Percentiles rank a stretch among this genome's conserved stretches.
These are phyloP conservation scores for Microdochium paspali DNA, from an alignment of 2,329 filamentous ascomycete genomes.

Conservation along the genomic window DNA sequence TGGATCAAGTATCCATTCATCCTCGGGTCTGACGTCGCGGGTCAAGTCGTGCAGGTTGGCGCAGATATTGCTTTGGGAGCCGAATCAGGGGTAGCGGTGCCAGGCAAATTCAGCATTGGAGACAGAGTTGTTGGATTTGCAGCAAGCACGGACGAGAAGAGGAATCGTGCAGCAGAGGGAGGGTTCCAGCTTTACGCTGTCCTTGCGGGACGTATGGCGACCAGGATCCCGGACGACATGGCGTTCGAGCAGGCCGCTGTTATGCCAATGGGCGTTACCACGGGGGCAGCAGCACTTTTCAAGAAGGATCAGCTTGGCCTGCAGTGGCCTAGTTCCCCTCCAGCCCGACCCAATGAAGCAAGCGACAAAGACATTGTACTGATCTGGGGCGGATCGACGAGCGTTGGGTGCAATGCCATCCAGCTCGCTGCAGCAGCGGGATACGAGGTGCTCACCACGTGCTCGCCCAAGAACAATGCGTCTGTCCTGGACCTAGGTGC, in stretches of 20 bases:
- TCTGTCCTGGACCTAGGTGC: conserved; percentile 18
- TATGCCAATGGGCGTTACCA: background rate
- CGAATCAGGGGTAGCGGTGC: background rate
- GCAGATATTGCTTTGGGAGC: background rate
- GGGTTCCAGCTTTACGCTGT: background rate
- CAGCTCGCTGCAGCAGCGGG: conserved; percentile 18
- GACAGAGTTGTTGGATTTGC: background rate
- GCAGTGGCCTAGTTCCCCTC: background rate
- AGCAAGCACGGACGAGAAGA: background rate
- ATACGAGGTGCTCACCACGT: conserved; percentile 17
- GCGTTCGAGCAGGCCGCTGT: background rate
- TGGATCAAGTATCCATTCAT: background rate
- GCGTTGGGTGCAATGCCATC: conserved; percentile 19
- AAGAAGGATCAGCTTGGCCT: background rate
- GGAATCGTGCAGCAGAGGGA: background rate
- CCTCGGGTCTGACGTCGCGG: background rate
- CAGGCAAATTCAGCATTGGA: background rate
- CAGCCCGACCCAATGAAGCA: background rate
- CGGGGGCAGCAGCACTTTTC: background rate
- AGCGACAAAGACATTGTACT: background rate
- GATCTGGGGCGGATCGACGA: conserved; percentile 19
- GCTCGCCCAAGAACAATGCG: conserved; percentile 15
- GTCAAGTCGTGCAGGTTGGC: background rate
- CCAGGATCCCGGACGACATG: background rate
- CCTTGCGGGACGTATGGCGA: background rate